Percentiles rank a stretch among this genome's conserved stretches.
Conservation (phyloP, 2,329 filamentous ascomycete genomes). For the Dichotomopilus funicola region DNA sequence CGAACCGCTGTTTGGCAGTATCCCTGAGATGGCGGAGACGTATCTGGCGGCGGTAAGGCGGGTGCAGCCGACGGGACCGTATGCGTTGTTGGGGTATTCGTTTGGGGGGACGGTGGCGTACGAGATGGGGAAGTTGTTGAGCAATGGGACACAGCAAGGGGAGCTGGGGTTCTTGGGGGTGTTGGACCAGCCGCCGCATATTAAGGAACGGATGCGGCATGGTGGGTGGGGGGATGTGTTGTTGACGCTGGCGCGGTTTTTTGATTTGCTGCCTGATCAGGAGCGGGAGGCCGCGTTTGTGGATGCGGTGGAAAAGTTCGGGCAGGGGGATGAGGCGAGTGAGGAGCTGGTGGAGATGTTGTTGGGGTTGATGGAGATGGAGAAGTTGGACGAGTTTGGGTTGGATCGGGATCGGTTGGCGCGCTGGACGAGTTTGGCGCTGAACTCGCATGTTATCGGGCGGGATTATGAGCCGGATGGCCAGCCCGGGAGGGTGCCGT, state of each 20-base stretch:
- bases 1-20: constrained; percentile 27
- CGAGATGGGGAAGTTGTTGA: constrained; percentile 41
- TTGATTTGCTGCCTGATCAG: constrained; percentile 12
- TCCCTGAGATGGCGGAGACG: constrained; percentile 34
- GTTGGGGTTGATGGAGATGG: no score
- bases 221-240: constrained; percentile 27
- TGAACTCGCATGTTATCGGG: no score
- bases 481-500: no score
- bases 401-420: no score
- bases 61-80: constrained; percentile 41
- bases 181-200: constrained; percentile 44
- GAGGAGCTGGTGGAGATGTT: no score
- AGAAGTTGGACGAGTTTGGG: no score
- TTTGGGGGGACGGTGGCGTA: constrained; percentile 46
- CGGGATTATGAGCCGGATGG: no score
- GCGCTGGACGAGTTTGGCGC: no score
- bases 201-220: constrained; percentile 36
- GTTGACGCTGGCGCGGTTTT: neutral
- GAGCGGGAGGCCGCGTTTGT: no score
- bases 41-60: constrained; percentile 29
- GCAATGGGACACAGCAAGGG: constrained; percentile 25
- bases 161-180: constrained; percentile 38
- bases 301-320: no score
- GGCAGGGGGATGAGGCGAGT: no score
- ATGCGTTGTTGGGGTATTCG: constrained; percentile 45